Base-by-base conservation (phyloP, 202 grass and related monocot species). In the Panicum hallii region DNA sequence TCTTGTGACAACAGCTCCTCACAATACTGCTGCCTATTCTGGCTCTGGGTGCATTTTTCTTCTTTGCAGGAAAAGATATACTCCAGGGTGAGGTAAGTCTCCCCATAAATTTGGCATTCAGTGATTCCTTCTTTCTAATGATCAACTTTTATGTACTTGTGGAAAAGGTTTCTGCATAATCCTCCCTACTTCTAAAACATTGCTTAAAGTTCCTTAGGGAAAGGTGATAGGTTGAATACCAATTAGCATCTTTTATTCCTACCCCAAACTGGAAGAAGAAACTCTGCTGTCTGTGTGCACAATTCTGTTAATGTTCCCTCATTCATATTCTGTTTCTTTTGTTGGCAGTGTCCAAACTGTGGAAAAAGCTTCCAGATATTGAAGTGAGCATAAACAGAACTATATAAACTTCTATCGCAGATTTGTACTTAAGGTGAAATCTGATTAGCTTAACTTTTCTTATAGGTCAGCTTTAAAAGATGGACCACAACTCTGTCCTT, bases 31-130 rank as follows among this genome's bases (percentile, higher is more conserved):
- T 98, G 52, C 95, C 95, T 72, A 89, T 98, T 81, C 61, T 98
- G 67, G 91, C 89, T 80, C 56, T 98, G 20, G 89, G 80, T 72
- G 95, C 89, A 68, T 91, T 98, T 79, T 89, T 98, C 78, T 98
- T 91, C 87, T 95, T 98, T 84, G 91, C 85, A 48, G 74, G 85
- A 14, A 89, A 84, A 76, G 84, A 98, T 85, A 98, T 95, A 85
- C 87, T 98, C 63, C 91, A 90, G 80, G 87, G 85, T 40, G 73
- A 79, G 89, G 95, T 98, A 88, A 93, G 95, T 85, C 11, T 63
- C 72, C 80, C 14, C 52, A 73, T 41, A 56, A 78, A 64, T 12
- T 11, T 69, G n/a, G 11, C 34, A 41, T 70, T 62, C 70, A 23
- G 11, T 41, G 4, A 49, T 36, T 87, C 26, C 16, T 74, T 13